Base-by-base conservation (phyloP, 2,329 filamentous ascomycete genomes). In the Diaporthe vexans region DNA sequence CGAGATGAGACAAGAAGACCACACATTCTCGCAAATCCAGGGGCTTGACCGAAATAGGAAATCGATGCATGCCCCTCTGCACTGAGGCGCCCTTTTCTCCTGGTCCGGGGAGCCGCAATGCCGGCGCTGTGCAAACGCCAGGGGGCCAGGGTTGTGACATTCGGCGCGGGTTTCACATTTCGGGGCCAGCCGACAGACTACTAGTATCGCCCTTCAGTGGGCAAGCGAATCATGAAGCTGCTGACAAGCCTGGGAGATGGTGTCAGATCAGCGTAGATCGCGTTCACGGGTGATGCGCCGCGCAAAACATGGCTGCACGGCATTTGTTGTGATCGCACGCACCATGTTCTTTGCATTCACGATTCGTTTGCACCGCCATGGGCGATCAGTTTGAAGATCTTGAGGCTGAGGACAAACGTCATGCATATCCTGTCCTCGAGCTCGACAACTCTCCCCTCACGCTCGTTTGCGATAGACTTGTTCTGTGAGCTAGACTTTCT, bases 111-210 rank as follows among this genome's bases (percentile, higher is more conserved):
- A 40, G 48, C 63, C 48, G 48, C 21, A 11, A 33, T 68, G 33
- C 63, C 63, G 63, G n/a, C 7, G 48, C 46, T 54, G 17, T 43
- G 48, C 46, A 52, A 35, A 35, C 48, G 63, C 63, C 29, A 68
- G 33, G 63, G 63, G 63, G 63, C 17, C 13, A n/a, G 46, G 29
- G 29, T 26, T 24, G 19, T 40, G 48, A 54, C 63, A 54, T 26
- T 40, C 63, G 48, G 63, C 48, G 11, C 33, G 26, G 63, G 63
- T 68, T 68, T 68, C 63, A 68, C 35, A 52, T 54, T 68, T 68
- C 63, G 63, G 63, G 63, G 33, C 63, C 63, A 68, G 33, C 63
- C 63, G 63, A 54, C n/a, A 40, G n/a, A 37, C 15, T 21, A n/a
- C n/a, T n/a, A n/a, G n/a, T n/a, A 6, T n/a, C 21, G 9, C 33